Evolutionary conservation across 2,329 filamentous ascomycete species (phyloP), one percentile per base, ranked within the genome.

Genomic region (Chaetomiaceae sp.): DNA sequence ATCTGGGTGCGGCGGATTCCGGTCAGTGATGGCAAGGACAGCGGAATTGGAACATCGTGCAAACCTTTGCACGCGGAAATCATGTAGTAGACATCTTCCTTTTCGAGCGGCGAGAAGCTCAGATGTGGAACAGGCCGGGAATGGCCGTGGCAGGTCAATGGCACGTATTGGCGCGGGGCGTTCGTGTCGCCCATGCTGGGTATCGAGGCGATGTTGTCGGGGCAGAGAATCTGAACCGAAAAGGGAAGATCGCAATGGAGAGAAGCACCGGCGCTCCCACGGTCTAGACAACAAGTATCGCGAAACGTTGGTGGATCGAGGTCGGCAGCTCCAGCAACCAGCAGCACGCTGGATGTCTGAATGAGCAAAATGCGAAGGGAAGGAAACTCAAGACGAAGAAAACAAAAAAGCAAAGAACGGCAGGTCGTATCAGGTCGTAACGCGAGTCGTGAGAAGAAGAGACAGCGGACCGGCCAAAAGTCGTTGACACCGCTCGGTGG

Each of bases 91-190:
- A 84, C 79, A 53, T 88, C 86, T 56, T 89, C 84, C 61, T 88
- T 84, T 54, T 89, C 80, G 12, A 90, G 75, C 11, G 84, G 80
- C 19, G 90, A 96, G 69, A 96, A 96, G 65, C 82, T 86, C 60
- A 95, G 79, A 66, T 96, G 90, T 6, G 90, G 88, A 43, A 96
- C 89, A 1, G 90, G 90, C 49, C 90, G 82, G 42, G 90, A 95
- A 67, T 96, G 90, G 53, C 90, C 90, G 67, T 96, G 90, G 67
- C 90, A 96, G 56, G 90, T 96, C 65, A 96, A 71, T 47, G 90
- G 90, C 45, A 95, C 88, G 48, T 89, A 88, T 65, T 78, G 75
- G 43, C 75, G 71, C 49, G 65, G 58, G 11, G 56, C 48, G 24
- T 56, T 54, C 14, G 49, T 6, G 48, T 59, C 51, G 27, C 61